Percentiles rank a stretch among this genome's conserved stretches.
Evolutionary conservation across 306 rosid genomes (phyloP).

Genomic region (Neltuma alba): DNA sequence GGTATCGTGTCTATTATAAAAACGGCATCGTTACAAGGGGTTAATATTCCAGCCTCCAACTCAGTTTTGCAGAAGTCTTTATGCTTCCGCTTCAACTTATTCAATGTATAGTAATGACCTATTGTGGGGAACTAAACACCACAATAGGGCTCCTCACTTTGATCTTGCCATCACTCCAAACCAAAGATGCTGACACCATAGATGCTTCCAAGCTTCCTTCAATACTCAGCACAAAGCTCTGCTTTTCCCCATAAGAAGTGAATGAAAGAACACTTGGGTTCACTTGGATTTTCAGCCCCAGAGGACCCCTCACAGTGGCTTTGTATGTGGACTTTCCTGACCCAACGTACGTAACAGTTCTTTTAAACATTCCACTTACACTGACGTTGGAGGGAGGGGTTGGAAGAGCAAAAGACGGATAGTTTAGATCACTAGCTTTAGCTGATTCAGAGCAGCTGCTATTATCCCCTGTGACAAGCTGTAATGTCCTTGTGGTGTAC

Average conservation of each 20-base stretch:
- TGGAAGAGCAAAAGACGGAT: conserved; percentile 51
- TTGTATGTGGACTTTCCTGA: conserved; percentile 37
- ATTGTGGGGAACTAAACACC: conserved; percentile 21
- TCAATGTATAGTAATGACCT: not conserved
- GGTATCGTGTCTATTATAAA: not conserved
- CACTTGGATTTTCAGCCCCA: conserved; percentile 39
- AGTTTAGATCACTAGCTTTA: conserved; percentile 47
- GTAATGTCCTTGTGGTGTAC: conserved; percentile 31
- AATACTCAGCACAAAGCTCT: conserved; percentile 31
- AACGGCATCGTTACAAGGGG: not conserved
- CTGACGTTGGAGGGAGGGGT: not conserved
- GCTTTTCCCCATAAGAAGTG: conserved; percentile 38
- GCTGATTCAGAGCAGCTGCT: not conserved
- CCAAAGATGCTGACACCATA: conserved; percentile 44
- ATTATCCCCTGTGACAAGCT: conserved; percentile 20
- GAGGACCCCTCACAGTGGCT: conserved; percentile 38
- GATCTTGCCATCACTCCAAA: conserved; percentile 54
- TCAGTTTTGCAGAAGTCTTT: not conserved
- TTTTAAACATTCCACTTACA: conserved; percentile 30
- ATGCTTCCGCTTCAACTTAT: not conserved
- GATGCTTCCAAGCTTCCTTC: conserved; percentile 27
- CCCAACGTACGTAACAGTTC: conserved; percentile 59
- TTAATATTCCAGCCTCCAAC: not conserved
- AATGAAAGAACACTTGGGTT: conserved; percentile 49
- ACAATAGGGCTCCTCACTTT: conserved; percentile 59